phyloP scores from a whole-genome alignment of 2,329 filamentous ascomycete species.

The Aspergillus fischeri region DNA sequence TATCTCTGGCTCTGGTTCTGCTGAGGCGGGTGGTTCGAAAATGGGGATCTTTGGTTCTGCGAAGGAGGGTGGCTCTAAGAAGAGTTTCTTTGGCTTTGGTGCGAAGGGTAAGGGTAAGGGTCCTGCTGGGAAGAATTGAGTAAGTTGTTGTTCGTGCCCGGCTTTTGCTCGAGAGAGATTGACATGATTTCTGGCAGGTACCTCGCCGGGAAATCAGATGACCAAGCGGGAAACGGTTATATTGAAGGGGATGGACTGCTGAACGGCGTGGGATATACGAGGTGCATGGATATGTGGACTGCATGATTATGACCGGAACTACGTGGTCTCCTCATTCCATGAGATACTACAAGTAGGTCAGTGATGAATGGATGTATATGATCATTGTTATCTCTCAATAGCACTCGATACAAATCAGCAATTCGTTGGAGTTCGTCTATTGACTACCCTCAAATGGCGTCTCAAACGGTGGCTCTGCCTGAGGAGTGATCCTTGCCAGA shows the following conservation, averaged over 20 bases:
- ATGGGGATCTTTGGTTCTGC: too few relatives aligned
- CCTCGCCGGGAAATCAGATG: neutral
- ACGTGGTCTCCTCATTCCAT: too few relatives aligned
- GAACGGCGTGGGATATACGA: neutral
- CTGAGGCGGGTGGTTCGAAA: too few relatives aligned
- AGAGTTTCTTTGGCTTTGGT: neutral
- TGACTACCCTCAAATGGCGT: slow-evolving; percentile 50
- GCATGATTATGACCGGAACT: neutral
- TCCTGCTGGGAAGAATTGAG: neutral
- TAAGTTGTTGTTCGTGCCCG: neutral
- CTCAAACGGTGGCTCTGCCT: slow-evolving; percentile 74
- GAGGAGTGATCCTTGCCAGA: slow-evolving; percentile 75
- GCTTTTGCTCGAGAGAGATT: neutral
- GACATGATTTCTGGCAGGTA: neutral
- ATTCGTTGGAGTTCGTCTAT: slow-evolving; percentile 2
- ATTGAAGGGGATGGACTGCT: neutral
- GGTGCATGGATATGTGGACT: neutral
- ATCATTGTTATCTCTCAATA: neutral
- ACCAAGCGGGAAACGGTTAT: neutral
- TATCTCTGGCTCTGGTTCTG: too few relatives aligned
- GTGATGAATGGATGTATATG: neutral
- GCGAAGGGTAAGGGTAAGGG: neutral
- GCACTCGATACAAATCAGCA: neutral
- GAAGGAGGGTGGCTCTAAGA: neutral
- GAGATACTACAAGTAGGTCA: neutral